phyloP scores from a whole-genome alignment of 2,329 filamentous ascomycete species.

The Phyllosticta citribraziliensis region DNA sequence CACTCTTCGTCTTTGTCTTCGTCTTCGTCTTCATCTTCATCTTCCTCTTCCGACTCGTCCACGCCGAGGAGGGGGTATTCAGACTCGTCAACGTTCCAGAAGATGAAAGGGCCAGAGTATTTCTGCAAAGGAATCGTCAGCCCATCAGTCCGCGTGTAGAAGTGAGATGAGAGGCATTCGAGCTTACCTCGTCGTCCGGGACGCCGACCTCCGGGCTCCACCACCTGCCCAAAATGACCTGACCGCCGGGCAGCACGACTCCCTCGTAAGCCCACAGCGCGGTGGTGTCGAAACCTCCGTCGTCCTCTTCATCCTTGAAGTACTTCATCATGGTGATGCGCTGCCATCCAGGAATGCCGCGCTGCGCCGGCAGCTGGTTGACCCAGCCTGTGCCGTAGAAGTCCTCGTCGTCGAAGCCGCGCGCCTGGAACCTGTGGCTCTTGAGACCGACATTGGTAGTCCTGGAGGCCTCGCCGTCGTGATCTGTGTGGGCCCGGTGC shows the following conservation, averaged over 20 bases:
- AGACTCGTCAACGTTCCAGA: conserved; percentile 30
- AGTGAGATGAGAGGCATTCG: background rate
- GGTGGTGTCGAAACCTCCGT: conserved; percentile 19
- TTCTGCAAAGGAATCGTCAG: conserved; percentile 15
- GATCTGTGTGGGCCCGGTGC: conserved; percentile 9
- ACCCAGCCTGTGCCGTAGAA: conserved; percentile 37
- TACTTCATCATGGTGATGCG: conserved; percentile 47
- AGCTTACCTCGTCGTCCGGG: conserved; percentile 14
- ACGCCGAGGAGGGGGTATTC: background rate
- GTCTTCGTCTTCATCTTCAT: background rate
- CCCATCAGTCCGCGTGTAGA: background rate
- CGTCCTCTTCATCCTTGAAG: conserved; percentile 23
- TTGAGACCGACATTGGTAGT: background rate
- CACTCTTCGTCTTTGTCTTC: background rate
- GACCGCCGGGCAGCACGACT: conserved; percentile 37
- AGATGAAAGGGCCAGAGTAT: conserved; percentile 33
- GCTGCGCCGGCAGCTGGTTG: conserved; percentile 39
- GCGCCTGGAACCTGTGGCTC: conserved; percentile 25
- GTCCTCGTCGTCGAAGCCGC: conserved; percentile 28
- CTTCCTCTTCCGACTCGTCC: background rate
- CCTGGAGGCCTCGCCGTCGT: conserved; percentile 2
- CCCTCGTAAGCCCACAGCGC: conserved; percentile 41
- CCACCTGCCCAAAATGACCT: conserved; percentile 40
- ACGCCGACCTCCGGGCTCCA: conserved; percentile 28
- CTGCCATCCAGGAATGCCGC: conserved; percentile 43